These are phyloP conservation scores for Cyphellophora europaea DNA, from an alignment of 2,329 filamentous ascomycete genomes.

Conservation along the genomic window DNA sequence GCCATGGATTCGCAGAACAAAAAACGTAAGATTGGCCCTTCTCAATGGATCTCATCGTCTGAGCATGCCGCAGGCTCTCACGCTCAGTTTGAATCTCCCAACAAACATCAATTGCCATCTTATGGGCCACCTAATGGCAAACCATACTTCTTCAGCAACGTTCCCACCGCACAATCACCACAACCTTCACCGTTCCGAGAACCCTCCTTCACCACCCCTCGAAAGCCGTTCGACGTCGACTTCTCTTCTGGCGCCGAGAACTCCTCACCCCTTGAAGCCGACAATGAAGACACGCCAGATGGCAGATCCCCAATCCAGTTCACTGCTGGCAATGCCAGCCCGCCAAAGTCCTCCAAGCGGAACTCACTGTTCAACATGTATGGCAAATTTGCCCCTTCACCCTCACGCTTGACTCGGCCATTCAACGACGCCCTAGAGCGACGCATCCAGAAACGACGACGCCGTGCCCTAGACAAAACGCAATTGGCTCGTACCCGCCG, in stretches of 20 bases:
- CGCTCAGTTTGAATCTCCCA: constrained; percentile 34
- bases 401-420: constrained; percentile 51
- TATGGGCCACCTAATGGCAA: constrained; percentile 42
- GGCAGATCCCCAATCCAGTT: constrained; percentile 18
- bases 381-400: constrained; percentile 33
- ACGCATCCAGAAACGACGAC: constrained; percentile 40
- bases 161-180: constrained; percentile 22
- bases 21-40: constrained; percentile 29
- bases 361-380: constrained; percentile 33
- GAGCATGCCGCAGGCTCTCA: constrained; percentile 25
- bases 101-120: constrained; percentile 37
- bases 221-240: constrained; percentile 34
- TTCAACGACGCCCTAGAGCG: constrained; percentile 35
- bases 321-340: constrained; percentile 6
- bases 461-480: constrained; percentile 33
- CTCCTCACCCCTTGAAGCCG: constrained; percentile 35
- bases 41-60: constrained; percentile 1
- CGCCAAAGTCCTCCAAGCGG: constrained; percentile 18
- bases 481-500: constrained; percentile 24
- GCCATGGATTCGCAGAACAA: constrained; percentile 27
- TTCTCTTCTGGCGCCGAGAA: constrained; percentile 40
- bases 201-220: constrained; percentile 39
- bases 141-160: constrained; percentile 39
- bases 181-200: constrained; percentile 26
- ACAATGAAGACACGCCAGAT: constrained; percentile 41